Evolutionary conservation across 164 flowering plant genomes (phyloP), one percentile per base, ranked within the genome.

Genomic region (Santalum album): DNA sequence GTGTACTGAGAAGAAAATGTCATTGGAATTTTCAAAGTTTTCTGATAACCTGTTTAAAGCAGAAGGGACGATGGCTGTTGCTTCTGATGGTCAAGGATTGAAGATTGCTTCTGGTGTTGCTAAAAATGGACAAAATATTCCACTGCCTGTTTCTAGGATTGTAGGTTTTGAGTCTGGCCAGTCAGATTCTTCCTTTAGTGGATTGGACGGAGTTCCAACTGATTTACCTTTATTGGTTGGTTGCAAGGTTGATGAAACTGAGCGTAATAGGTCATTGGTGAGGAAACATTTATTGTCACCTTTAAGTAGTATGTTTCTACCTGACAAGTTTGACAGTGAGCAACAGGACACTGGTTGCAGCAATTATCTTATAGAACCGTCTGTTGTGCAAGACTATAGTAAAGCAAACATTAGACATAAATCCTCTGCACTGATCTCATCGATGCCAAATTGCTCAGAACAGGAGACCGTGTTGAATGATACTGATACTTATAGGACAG

Each of bases 231-330:
- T 58, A 60, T 32, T 15, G 19, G 58, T 35, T 65, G 67, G 47
- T 43, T 38, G 9, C 18, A 53, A 32, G 35, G 29, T 23, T 46
- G 54, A 62, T 67, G 73, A 68, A 44, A 50, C 54, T 48, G 83
- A 72, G 56, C 35, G 63, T 17, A 62, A 65, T 59, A 81, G 78
- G 19, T 66, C 77, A n/a, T 51, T 63, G 25, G 80, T 74, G 49
- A 75, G 85, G 71, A 84, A 83, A 72, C 72, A 87, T n/a, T 22
- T 86, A 66, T 46, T 82, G 54, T 90, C 95, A 27, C 92, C 97
- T 48, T 58, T 81, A 55, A 82, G 57, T 63, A 61, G 61, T 47
- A 79, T 73, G 75, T 66, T 76, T 59, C 64, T 57, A 19, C 51
- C 74, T 10, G 58, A 67, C 29, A 60, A 69, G 21, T 76, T 77